Evolutionary conservation across 2,329 filamentous ascomycete genomes (phyloP), one percentile per base, ranked within the genome.

Genomic region (Fusarium penzigii): DNA sequence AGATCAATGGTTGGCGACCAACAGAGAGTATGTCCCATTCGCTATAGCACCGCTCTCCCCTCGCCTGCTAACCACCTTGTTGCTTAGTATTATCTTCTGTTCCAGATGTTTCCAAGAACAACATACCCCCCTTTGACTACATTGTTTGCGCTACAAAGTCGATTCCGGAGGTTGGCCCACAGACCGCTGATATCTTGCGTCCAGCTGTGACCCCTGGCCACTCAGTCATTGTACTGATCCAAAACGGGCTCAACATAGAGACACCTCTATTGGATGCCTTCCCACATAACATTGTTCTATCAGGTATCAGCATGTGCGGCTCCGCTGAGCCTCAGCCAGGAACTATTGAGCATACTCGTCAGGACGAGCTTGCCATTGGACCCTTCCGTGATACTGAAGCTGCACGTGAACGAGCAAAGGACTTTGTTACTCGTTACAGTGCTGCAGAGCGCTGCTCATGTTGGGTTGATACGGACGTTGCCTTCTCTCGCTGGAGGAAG

Each of bases 181-280:
- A 48, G n/a, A 17, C 64, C 9, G 51, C 55, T 9, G 62, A 65
- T 20, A n/a, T 65, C 14, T 51, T 65, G 14, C 49, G 55, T 12
- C 54, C 62, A 29, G 62, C 62, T 20, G 60, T 65, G 4, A 59
- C 62, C 2, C 47, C 46, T 2, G 52, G 56, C 7, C 49, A 55
- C 29, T 56, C 62, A 6, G 51, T 53, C 29, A 62, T 65, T n/a
- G 16, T 65, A 12, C 50, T 65, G 25, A 52, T 65, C 12, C 62
- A 65, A 42, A 65, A 65, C 32, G 62, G 62, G 9, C 58, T 65
- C 17, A 65, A 65, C 42, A 65, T 65, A 20, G 58, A 65, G 44
- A 29, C 25, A 8, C 62, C 62, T 12, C 46, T 65, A 20, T 29
- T 53, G 5, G 46, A 58, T 7, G 55, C 50, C 12, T 65, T 65